Base-by-base conservation (phyloP, 106 monocot genomes). In the Platanthera guangdongensis region DNA sequence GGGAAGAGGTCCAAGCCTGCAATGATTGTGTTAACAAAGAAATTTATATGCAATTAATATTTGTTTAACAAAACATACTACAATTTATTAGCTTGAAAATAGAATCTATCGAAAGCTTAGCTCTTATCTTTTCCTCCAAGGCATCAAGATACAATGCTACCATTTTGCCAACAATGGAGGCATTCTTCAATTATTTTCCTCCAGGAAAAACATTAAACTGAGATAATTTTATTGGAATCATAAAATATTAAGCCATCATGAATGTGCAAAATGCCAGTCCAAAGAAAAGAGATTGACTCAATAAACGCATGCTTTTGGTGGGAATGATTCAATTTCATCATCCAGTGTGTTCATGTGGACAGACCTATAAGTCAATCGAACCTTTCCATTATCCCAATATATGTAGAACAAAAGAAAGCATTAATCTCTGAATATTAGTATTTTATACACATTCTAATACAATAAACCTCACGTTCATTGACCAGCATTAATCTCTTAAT, bases 261-360 rank as follows among this genome's bases (percentile, higher is more conserved):
- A 32, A 65, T 32, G 11, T 32, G 25, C 8, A 65, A 65, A 65
- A 65, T 65, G 9, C 4, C 8, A 30, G 30, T 59, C 19, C n/a
- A 19, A 59, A 28, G 1, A 25, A 32, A 65, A 65, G 1, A 32
- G 12, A 65, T 32, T 65, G 65, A 11, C 10, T 89, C 75, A 97
- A 75, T 97, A 97, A 67, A 97, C 96, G 82, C 96, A 93, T 0
- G 93, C 96, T 82, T 97, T 89, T 19, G 96, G 96, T 76, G 96
- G 96, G 84, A 97, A 93, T 16, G 96, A 55, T 76, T 97, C 96
- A 5, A 97, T 46, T 79, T 93, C 91, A 76, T 89, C 86, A 81
- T 97, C 93, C 78, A 97, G 60, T 13, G 96, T 91, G 65, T 97
- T 89, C 96, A 97, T 85, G 50, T 97, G 93, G 51, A 97, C 96